Evolutionary conservation across 2,329 filamentous ascomycete genomes (phyloP).

Genomic region (Pseudocercospora eumusae): DNA sequence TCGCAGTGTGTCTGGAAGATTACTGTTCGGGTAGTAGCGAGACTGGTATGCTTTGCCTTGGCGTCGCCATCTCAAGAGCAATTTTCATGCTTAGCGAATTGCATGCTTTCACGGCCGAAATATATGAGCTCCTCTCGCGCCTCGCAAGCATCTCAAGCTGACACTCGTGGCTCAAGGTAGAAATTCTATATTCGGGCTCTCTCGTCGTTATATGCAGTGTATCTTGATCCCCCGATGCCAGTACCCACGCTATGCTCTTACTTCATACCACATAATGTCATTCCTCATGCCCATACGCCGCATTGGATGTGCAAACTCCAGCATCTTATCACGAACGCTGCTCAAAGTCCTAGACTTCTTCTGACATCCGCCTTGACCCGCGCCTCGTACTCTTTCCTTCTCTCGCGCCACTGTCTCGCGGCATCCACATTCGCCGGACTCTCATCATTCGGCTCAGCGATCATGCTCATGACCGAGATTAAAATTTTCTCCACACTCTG

Average conservation of each 20-base stretch:
- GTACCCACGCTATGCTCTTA: not conserved
- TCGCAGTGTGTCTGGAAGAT: not conserved
- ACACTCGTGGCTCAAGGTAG: not conserved
- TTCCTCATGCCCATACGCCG: not conserved
- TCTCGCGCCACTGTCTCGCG: constrained; percentile 92
- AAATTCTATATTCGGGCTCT: not conserved
- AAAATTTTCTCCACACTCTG: constrained; percentile 98
- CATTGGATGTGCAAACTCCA: not conserved
- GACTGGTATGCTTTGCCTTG: not conserved
- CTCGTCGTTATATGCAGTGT: not conserved
- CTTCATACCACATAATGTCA: not conserved
- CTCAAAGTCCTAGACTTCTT: constrained; percentile 72
- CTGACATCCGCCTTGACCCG: constrained; percentile 81
- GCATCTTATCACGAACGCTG: not conserved
- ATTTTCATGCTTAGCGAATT: no score
- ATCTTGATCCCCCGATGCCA: not conserved
- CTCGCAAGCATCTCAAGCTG: not conserved
- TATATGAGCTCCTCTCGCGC: not conserved
- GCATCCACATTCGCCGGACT: constrained; percentile 95
- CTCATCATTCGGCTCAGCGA: constrained; percentile 95
- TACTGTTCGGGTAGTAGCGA: not conserved
- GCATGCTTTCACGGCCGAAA: no score
- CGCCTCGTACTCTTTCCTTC: constrained; percentile 78
- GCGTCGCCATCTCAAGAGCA: not conserved
- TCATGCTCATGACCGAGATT: constrained; percentile 96